Percentiles rank a stretch among this genome's conserved stretches.
Evolutionary conservation across 768 basidiomycete genomes (phyloP).

Genomic region (Boletus barrowsii): DNA sequence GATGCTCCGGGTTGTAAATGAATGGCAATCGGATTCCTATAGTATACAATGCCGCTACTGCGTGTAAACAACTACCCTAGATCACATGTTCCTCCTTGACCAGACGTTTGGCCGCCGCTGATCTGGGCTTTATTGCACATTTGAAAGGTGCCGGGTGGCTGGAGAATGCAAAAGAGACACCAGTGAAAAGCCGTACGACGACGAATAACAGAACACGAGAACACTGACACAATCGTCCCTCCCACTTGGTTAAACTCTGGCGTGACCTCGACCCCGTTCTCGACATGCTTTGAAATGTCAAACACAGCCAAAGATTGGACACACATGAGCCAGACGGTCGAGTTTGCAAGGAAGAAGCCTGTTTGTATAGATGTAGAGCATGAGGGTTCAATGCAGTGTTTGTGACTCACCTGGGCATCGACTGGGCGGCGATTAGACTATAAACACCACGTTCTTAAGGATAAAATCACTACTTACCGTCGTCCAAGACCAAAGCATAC

Average conservation of each 20-base stretch:
- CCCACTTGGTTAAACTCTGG: constrained; percentile 39
- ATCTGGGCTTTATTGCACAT: constrained; percentile 12
- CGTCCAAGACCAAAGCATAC: constrained; percentile 20
- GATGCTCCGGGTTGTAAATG: too few relatives aligned
- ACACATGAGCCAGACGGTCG: constrained; percentile 23
- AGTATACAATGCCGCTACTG: too few relatives aligned
- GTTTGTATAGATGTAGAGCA: background rate
- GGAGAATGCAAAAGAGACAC: background rate
- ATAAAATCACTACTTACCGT: background rate
- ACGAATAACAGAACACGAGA: background rate
- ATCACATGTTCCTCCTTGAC: background rate
- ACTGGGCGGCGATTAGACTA: background rate
- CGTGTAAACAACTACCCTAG: background rate
- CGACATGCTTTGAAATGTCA: constrained; percentile 38
- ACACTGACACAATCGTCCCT: constrained; percentile 7
- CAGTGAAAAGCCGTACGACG: background rate
- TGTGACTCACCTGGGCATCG: constrained; percentile 11
- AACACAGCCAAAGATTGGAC: constrained; percentile 42
- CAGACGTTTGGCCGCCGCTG: background rate
- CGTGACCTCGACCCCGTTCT: constrained; percentile 40
- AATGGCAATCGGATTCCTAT: too few relatives aligned
- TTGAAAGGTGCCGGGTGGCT: constrained; percentile 16
- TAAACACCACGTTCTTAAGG: background rate
- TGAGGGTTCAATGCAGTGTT: background rate
- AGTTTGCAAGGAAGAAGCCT: constrained; percentile 28